Evolutionary conservation across 371 early-diverging fungal species (phyloP).

Genomic region (Rhizopus stolonifer): DNA sequence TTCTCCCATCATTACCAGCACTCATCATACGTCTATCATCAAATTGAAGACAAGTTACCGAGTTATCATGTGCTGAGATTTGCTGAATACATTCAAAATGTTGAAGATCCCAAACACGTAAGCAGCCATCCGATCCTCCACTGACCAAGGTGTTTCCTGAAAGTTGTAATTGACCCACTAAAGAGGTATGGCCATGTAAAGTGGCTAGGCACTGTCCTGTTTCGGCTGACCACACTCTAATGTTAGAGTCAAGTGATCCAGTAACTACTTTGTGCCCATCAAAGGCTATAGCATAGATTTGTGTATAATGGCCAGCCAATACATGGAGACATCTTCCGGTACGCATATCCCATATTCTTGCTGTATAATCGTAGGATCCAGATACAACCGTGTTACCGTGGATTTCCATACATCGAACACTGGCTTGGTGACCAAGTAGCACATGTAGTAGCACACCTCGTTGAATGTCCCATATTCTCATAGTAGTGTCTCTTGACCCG

Average conservation of each 20-base stretch:
- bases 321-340: slow-evolving; percentile 71
- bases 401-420: slow-evolving; percentile 83
- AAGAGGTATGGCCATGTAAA: slow-evolving; percentile 79
- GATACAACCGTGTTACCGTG: slow-evolving; percentile 74
- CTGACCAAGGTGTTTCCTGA: slow-evolving; percentile 73
- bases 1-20: slow-evolving; percentile 83
- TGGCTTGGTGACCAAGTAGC: slow-evolving; percentile 75
- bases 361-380: slow-evolving; percentile 90
- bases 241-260: slow-evolving; percentile 77
- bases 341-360: slow-evolving; percentile 82
- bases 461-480: slow-evolving; percentile 82
- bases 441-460: slow-evolving; percentile 62
- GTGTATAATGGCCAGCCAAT: slow-evolving; percentile 68
- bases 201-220: slow-evolving; percentile 60
- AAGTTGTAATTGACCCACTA: slow-evolving; percentile 84
- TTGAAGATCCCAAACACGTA: slow-evolving; percentile 86
- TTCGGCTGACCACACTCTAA: slow-evolving; percentile 71
- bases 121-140: slow-evolving; percentile 85
- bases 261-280: slow-evolving; percentile 68
- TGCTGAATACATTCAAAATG: slow-evolving; percentile 66
- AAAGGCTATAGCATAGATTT: slow-evolving; percentile 70
- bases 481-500: slow-evolving; percentile 87
- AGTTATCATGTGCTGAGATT: slow-evolving; percentile 78
- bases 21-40: slow-evolving; percentile 80
- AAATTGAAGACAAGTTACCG: slow-evolving; percentile 86